Evolutionary conservation across 352 stramenopile genomes (phyloP), one percentile per base, ranked within the genome.

Genomic region (Phytophthora hibernalis): DNA sequence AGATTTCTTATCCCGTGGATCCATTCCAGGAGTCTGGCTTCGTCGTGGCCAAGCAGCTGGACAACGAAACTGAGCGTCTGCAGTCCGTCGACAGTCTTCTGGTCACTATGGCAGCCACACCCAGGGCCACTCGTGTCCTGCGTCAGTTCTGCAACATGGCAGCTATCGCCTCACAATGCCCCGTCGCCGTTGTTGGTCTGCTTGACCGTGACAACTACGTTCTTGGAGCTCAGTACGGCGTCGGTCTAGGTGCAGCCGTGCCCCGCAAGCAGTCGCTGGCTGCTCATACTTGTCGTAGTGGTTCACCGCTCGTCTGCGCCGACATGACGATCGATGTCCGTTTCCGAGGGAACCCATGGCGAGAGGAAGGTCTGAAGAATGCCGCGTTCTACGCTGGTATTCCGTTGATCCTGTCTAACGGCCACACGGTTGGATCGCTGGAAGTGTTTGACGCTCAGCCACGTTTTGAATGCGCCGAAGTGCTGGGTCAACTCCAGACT

Each of bases 371-470:
- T 37, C 61, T 89, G 5, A 72, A 76, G 24, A 70, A 61, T 21
- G 68, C 80, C 10, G 61, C 58, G 1, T 96, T 96, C 43, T 96
- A 96, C 54, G 87, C 85, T 1, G 90, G 87, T 13, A 94, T 94
- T 38, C 90, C 90, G 20, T 44, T 96, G 18, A 78, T 82, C 33
- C 77, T 95, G 9, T 79, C 76, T 22, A 91, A 87, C 24, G 85
- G 85, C 30, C 77, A 89, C 60, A 85, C 85, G 18, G 74, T 95
- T 30, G 87, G 87, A 20, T 70, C 74, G 4, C 69, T 95, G 26
- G 87, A 95, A 49, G 83, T 95, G 2, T 90, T 87, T 52, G 85
- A 92, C 53, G 35, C 28, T 18, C 72, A 74, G 13, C 61, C 76
- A 5, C 83, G 85, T 6, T 85, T 72, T 48, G 80, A 74, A 18